These are phyloP conservation scores for Metschnikowia bowlesiae DNA, from an alignment of 805 yeast species.

Conservation along the genomic window DNA sequence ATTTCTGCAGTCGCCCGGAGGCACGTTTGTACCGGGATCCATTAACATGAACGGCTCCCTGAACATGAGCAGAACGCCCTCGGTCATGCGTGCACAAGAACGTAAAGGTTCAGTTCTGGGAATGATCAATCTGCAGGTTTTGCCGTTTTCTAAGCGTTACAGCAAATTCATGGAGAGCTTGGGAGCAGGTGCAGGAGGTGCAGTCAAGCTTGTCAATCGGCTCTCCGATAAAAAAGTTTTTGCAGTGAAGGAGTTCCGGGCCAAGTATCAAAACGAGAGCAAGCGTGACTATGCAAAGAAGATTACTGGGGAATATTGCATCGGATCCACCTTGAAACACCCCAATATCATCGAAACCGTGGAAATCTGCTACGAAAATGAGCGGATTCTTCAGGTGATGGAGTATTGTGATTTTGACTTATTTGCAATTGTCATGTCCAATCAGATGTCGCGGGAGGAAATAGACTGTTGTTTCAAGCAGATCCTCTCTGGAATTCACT, in stretches of 20 bases:
- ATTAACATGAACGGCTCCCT: neutral
- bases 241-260: slow-evolving; percentile 90
- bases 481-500: slow-evolving; percentile 72
- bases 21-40: slow-evolving; percentile 18
- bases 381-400: slow-evolving; percentile 85
- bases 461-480: slow-evolving; percentile 88
- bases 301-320: slow-evolving; percentile 91
- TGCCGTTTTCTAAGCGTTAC: slow-evolving; percentile 71
- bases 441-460: slow-evolving; percentile 76
- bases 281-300: slow-evolving; percentile 85
- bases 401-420: slow-evolving; percentile 91
- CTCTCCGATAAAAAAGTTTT: slow-evolving; percentile 64
- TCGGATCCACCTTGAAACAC: slow-evolving; percentile 85
- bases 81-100: slow-evolving; percentile 29
- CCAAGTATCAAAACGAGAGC: slow-evolving; percentile 67
- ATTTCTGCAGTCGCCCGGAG: slow-evolving; percentile 31
- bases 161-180: slow-evolving; percentile 78
- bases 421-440: slow-evolving; percentile 92
- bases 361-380: slow-evolving; percentile 86
- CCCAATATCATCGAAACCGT: slow-evolving; percentile 88
- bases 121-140: slow-evolving; percentile 26
- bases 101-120: slow-evolving; percentile 34
- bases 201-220: slow-evolving; percentile 71
- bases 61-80: slow-evolving; percentile 29
- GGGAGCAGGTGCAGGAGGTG: slow-evolving; percentile 96